Evolutionary conservation across 208 protist genomes (phyloP), one percentile per base, ranked within the genome.

Genomic region (Trypanosoma vivax): DNA sequence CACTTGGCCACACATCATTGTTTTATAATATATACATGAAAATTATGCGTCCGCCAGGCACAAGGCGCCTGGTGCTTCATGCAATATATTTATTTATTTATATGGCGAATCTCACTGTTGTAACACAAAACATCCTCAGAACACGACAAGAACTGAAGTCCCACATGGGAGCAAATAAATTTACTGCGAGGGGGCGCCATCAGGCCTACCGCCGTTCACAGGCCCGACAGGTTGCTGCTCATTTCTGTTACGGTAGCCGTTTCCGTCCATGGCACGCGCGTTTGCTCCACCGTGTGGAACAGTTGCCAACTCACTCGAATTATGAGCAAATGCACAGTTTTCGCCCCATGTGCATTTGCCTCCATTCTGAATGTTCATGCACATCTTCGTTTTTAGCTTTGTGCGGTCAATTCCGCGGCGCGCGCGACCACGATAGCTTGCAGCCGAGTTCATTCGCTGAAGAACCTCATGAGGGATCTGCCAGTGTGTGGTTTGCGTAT

Each of bases 381-480:
- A 94, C 86, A 94, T 90, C 70, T 94, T 94, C 30, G 86, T 94
- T 73, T 94, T 94, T 18, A 72, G 41, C 61, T 94, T 94, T 30
- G 62, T 67, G 18, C 70, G 70, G 63, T 94, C 86, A 55, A 94
- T 90, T 29, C 86, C 86, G 37, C 73, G 73, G 28, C 76, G 73
- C 16, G 53, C 73, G 42, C 76, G 76, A 19, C 66, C 48, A 55
- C 54, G 59, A 28, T 73, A 70, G 61, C 70, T 75, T 29, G 58
- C 59, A 34, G 25, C 33, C 60, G 75, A 68, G 52, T 63, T 69
- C 43, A 21, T 60, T 41, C 65, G 58, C 60, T 75, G 70, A 56
- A 78, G 27, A 18, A 54, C 65, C 38, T 73, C 57, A 3, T 49
- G 46, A 9, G 86, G 86, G 2, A 88, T 54, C 28, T 80, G 49